Evolutionary conservation across 1,284 basidiomycete species (phyloP), one percentile per base, ranked within the genome.

Genomic region (Rhizopogon parksii): DNA sequence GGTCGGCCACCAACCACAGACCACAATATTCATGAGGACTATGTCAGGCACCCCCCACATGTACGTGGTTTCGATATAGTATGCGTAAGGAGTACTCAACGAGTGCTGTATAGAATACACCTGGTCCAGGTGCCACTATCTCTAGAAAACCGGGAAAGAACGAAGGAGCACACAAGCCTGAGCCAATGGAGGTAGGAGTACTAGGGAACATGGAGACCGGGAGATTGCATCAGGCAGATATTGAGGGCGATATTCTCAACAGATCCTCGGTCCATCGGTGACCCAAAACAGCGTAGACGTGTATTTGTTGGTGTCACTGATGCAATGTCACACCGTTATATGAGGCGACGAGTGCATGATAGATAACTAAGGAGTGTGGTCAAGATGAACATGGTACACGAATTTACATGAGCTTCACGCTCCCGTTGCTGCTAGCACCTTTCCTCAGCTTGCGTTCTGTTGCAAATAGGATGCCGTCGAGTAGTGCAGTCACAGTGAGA

Each of bases 401-500:
- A 48, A 34, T 54, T 54, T 72, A 80, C 72, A 80, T 75, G 56
- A 78, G 61, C 58, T 80, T 80, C 34, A 73, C 69, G 50, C 68
- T 68, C 17, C 68, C 70, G 35, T 69, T 68, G 12, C 60, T 55
- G 6, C 67, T 64, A 14, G 60, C 66, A 17, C 69, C 69, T 67
- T 83, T 86, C 70, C 88, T 91, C 51, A 90, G 60, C 35, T 73
- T 77, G 52, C 78, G 77, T 40, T 77, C 76, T 14, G 88, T 84
- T 14, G 84, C 84, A 61, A 96, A 97, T 56, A 96, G 79, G 50
- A 89, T 74, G 53, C 89, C 84, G 68, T 99, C 95, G 46, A 98
- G 60, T n/a, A 99, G 75, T 1, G 90, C 88, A 11, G 95, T 94
- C 24, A 99, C 85, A 1, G 96, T 99, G 46, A 99, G 72, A 6